Conservation (phyloP, 176 grass and related monocot species). For the Zizania latifolia region DNA sequence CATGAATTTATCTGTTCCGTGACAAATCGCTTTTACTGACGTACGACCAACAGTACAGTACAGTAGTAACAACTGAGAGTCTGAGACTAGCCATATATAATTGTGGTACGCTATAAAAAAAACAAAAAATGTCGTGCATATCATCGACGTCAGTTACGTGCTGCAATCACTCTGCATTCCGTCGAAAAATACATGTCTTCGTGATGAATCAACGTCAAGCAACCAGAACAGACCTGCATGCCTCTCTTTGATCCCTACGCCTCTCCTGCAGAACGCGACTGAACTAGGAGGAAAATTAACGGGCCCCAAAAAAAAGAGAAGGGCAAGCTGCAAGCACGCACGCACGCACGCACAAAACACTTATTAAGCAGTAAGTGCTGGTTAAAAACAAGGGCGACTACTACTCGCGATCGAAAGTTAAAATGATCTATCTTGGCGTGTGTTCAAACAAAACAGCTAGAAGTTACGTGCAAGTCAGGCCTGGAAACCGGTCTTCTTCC, state of each 20-base stretch:
- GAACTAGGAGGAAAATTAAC: neutral
- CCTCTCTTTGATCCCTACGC: too few species aligned
- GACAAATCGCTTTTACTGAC: constrained; percentile 4
- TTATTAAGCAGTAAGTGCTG: neutral
- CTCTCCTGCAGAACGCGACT: neutral
- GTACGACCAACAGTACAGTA: neutral
- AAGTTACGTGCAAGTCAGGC: constrained; percentile 24
- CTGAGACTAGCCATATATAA: too few species aligned
- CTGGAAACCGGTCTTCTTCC: constrained; percentile 87
- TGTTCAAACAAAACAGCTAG: constrained; percentile 4
- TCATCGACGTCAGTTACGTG: neutral
- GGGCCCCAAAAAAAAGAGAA: neutral
- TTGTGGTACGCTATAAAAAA: too few species aligned
- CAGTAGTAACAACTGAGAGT: neutral
- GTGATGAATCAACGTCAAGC: neutral
- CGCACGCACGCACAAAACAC: too few species aligned
- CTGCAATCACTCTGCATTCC: neutral
- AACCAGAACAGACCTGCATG: neutral
- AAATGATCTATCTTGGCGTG: neutral
- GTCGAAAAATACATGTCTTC: neutral
- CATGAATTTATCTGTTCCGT: neutral
- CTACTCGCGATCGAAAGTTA: neutral
- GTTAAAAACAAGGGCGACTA: neutral
- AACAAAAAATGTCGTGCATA: neutral
- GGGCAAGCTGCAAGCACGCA: too few species aligned